phyloP scores from a whole-genome alignment of 2,329 filamentous ascomycete species.

The Trichoderma sp. region DNA sequence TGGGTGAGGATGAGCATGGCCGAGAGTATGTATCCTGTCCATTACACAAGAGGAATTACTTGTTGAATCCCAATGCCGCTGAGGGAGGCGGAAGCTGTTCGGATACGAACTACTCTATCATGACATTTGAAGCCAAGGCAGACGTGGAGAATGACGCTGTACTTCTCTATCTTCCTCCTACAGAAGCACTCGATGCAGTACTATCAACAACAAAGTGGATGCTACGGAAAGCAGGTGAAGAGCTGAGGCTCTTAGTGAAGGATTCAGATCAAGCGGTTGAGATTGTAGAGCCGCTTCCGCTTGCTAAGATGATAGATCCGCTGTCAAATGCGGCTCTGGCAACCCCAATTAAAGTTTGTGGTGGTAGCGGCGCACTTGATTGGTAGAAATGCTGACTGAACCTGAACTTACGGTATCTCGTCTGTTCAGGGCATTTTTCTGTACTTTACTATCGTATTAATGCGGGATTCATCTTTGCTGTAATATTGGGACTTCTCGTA shows the following conservation, averaged over 20 bases:
- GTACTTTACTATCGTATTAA: background rate
- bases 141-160: constrained; percentile 75
- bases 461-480: background rate
- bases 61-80: constrained; percentile 67
- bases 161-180: constrained; percentile 76
- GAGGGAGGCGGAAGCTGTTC: constrained; percentile 60
- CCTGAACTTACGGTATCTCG: background rate
- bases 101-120: constrained; percentile 74
- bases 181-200: constrained; percentile 76
- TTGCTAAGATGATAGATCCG: background rate
- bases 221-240: constrained; percentile 69
- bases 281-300: background rate
- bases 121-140: constrained; percentile 77
- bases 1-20: constrained; percentile 61
- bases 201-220: constrained; percentile 79
- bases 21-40: constrained; percentile 68
- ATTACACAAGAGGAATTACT: constrained; percentile 82
- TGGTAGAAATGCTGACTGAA: background rate
- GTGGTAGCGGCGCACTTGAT: background rate
- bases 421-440: too few relatives aligned
- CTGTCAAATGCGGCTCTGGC: background rate
- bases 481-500: background rate
- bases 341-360: background rate
- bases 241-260: background rate
- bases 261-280: background rate